phyloP scores from a whole-genome alignment of 306 rosid species.

The Begonia peltatifolia region DNA sequence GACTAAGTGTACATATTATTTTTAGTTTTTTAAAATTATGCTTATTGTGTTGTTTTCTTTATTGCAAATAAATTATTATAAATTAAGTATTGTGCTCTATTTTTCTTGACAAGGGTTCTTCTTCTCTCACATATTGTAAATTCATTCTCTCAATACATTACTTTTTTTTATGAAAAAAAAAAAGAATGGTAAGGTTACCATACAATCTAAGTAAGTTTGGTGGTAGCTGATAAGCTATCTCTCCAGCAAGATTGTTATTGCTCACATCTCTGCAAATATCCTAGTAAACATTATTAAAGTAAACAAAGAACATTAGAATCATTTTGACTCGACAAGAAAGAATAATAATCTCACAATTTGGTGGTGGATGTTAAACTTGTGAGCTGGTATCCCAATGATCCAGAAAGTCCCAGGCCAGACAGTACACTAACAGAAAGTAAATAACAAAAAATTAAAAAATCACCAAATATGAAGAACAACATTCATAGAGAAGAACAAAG shows the following conservation, averaged over 20 bases:
- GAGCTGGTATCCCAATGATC: slow-evolving; percentile 46
- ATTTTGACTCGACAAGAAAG: slow-evolving; percentile 1
- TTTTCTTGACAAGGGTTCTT: no score
- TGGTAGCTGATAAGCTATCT: slow-evolving; percentile 58
- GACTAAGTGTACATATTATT: background rate
- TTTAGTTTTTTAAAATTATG: background rate
- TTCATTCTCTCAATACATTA: no score
- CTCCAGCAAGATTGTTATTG: slow-evolving; percentile 48
- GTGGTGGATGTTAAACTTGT: slow-evolving; percentile 34
- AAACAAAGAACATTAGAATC: background rate
- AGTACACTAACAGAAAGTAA: slow-evolving; percentile 39
- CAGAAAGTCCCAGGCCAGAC: slow-evolving; percentile 52
- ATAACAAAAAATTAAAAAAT: slow-evolving; percentile 13
- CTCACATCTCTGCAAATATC: slow-evolving; percentile 65
- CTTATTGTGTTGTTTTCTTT: no score
- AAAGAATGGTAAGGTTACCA: slow-evolving; percentile 17
- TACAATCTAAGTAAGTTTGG: slow-evolving; percentile 59
- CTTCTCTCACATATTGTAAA: no score
- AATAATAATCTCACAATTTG: slow-evolving; percentile 46
- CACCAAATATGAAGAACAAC: slow-evolving; percentile 8
- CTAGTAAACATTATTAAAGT: background rate
- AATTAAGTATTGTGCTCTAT: no score
- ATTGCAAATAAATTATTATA: no score
- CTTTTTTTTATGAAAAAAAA: no score
- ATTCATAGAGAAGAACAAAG: slow-evolving; percentile 8